Evolutionary conservation across 805 yeast species (phyloP).

Genomic region (Schwanniomyces sp.): DNA sequence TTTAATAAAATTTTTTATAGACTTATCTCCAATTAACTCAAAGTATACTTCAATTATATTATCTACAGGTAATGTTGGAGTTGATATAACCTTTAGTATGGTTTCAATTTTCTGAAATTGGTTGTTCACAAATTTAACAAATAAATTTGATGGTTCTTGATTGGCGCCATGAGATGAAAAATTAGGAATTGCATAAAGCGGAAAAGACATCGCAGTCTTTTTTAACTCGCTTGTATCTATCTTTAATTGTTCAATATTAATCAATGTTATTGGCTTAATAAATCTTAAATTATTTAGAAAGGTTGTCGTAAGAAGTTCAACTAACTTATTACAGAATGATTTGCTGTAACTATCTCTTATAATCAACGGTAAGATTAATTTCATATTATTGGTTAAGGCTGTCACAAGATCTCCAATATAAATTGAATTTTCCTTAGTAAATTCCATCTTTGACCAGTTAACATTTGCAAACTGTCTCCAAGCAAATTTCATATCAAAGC

Average conservation of each 20-base stretch:
- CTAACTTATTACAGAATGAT: constrained; percentile 71
- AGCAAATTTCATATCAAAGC: constrained; percentile 59
- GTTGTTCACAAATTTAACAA: constrained; percentile 41
- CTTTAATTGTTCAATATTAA: constrained; percentile 77
- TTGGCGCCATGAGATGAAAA: constrained; percentile 21
- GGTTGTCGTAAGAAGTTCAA: constrained; percentile 60
- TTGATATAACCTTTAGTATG: constrained; percentile 65
- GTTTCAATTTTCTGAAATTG: constrained; percentile 52
- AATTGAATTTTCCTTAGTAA: constrained; percentile 71
- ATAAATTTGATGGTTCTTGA: constrained; percentile 24
- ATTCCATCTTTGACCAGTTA: constrained; percentile 67
- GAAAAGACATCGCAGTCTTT: constrained; percentile 47
- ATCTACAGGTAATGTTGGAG: constrained; percentile 60
- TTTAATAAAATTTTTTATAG: constrained; percentile 61
- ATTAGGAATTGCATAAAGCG: constrained; percentile 40
- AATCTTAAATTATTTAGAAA: constrained; percentile 57
- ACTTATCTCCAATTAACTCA: constrained; percentile 63
- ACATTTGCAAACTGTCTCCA: constrained; percentile 82
- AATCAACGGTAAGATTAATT: constrained; percentile 53
- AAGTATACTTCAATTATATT: constrained; percentile 66
- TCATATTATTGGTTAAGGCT: constrained; percentile 45
- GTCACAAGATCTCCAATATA: constrained; percentile 61
- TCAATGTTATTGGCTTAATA: constrained; percentile 65
- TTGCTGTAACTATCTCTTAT: constrained; percentile 71
- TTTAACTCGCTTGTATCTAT: constrained; percentile 71